Base-by-base conservation (phyloP, 2,329 filamentous ascomycete genomes). In the Penicillium sp. region DNA sequence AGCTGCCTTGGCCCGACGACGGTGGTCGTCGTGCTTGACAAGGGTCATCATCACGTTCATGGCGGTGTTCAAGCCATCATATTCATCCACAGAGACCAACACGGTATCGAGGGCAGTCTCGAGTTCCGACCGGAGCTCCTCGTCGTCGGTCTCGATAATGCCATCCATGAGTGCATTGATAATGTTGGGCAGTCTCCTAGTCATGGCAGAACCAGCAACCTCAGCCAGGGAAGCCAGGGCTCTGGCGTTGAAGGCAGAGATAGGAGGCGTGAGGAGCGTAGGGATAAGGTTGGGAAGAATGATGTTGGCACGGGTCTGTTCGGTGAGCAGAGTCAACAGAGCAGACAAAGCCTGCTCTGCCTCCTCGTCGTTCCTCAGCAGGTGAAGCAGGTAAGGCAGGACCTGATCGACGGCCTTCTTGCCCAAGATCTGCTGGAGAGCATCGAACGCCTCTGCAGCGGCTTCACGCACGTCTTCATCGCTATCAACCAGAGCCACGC, bases 221-320 rank as follows among this genome's bases (percentile, higher is more conserved):
- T 93, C 89, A 52, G 96, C 93, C 68, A 99, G 79, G 28, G 95
- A 98, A 39, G 95, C 95, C 64, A 99, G 81, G 12, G 95, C 95
- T 74, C 89, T 92, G 60, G 96, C 95, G 72, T 99, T 97, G 84
- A 99, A 99, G 0, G 89, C 86, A 31, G 92, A 90, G 68, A 99
- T 96, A 1, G 95, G 95, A 55, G 92, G 88, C 8, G 90, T 89
- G 60, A 96, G 90, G 35, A 99, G 84, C 2, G 93, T 98, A 0
- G 96, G 95, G 61, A 99, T 92, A 57, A 99, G 88, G 76, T 96
- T 97, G 20, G 95, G 96, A 59, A 99, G 81, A 69, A 99, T 99
- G 68, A 96, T 93, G 75, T 97, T 99, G 22, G 94, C 96, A 64
- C 95, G 86, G 7, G 92, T 95, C 15, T 91, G 88, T 76, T 99